Evolutionary conservation across 495 filamentous ascomycete genomes (phyloP).

Genomic region (Annulohypoxylon moriforme): DNA sequence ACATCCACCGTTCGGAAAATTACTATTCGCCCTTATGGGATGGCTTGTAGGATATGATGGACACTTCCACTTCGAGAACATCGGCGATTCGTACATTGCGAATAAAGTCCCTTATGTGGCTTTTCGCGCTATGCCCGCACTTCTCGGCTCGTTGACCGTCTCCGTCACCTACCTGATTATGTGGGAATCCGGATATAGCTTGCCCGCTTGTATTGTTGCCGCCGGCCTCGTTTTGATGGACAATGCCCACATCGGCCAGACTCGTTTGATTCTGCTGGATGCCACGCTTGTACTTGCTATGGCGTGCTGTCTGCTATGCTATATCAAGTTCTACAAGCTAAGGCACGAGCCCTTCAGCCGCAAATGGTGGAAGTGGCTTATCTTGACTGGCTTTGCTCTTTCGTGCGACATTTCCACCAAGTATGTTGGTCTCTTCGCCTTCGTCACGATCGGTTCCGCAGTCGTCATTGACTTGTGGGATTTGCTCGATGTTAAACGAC

Average conservation of each 20-base stretch:
- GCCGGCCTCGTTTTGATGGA: slow-evolving; percentile 92
- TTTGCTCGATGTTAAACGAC: slow-evolving; percentile 86
- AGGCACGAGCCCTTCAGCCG: slow-evolving; percentile 87
- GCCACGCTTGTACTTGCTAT: slow-evolving; percentile 94
- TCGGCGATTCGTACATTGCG: slow-evolving; percentile 96
- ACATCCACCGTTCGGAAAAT: slow-evolving; percentile 94
- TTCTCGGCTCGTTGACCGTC: slow-evolving; percentile 91
- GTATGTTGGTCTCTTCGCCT: slow-evolving; percentile 96
- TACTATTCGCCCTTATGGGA: slow-evolving; percentile 90
- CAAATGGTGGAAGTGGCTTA: slow-evolving; percentile 99
- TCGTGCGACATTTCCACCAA: slow-evolving; percentile 99
- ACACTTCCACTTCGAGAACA: slow-evolving; percentile 98
- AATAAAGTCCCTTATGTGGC: slow-evolving; percentile 98
- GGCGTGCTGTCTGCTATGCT: slow-evolving; percentile 91
- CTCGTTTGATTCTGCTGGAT: slow-evolving; percentile 93
- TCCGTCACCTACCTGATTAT: slow-evolving; percentile 96
- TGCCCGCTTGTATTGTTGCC: slow-evolving; percentile 90
- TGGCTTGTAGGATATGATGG: slow-evolving; percentile 97
- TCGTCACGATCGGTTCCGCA: slow-evolving; percentile 94
- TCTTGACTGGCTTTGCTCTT: slow-evolving; percentile 91
- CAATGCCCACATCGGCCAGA: slow-evolving; percentile 98
- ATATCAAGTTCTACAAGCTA: slow-evolving; percentile 98
- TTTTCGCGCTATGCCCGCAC: slow-evolving; percentile 91
- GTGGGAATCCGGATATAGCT: slow-evolving; percentile 98
- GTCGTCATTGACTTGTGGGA: slow-evolving; percentile 96